A percentile compares a stretch with the other conserved stretches of the same genome.
Conservation (phyloP, 2,329 filamentous ascomycete genomes). For the Paraphaeosphaeria minitans region DNA sequence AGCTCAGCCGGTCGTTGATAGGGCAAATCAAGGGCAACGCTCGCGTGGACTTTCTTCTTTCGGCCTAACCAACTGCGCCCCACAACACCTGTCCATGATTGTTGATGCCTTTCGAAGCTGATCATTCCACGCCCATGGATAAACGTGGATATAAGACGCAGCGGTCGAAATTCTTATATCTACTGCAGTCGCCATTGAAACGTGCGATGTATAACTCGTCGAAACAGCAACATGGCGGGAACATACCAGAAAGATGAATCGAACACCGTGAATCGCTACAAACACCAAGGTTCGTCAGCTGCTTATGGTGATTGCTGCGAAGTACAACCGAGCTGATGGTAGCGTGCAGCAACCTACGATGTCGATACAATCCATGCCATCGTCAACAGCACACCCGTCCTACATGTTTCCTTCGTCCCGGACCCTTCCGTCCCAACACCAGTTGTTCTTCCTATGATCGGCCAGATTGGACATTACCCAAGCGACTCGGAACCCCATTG, state of each 20-base stretch:
- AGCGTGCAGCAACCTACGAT: conserved; percentile 59
- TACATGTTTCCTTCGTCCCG: conserved; percentile 79
- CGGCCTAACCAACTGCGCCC: neutral
- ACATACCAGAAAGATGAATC: conserved; percentile 18
- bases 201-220: neutral
- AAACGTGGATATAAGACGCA: neutral
- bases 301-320: too few species aligned
- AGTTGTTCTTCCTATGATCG: conserved; percentile 82
- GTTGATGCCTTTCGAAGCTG: neutral
- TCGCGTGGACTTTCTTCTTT: neutral
- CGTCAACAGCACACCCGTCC: conserved; percentile 73
- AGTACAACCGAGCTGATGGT: neutral
- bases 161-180: neutral
- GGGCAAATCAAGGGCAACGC: neutral
- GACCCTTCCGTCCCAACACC: conserved; percentile 68
- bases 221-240: conserved; percentile 15
- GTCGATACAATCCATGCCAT: conserved; percentile 67
- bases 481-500: neutral
- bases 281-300: conserved; percentile 60
- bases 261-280: conserved; percentile 68
- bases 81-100: neutral
- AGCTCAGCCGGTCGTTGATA: neutral
- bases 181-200: neutral
- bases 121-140: neutral
- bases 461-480: conserved; percentile 44